These are phyloP conservation scores for Dioszegia aurantiaca DNA, from an alignment of 768 basidiomycete species.

Conservation along the genomic window DNA sequence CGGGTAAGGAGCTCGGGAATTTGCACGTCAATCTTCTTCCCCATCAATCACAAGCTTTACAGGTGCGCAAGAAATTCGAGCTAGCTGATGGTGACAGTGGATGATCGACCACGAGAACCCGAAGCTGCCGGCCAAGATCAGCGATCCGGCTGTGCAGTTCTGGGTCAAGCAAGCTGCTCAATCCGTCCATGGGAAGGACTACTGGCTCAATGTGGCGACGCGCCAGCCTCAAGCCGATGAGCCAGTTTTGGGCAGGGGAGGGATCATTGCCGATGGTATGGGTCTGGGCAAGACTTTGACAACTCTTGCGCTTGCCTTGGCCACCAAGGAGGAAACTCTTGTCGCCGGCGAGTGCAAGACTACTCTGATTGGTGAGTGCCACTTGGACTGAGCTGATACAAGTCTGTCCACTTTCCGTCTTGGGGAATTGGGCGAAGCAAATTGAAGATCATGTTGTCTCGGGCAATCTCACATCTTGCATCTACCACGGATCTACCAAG, in stretches of 20 bases:
- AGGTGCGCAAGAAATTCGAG: conserved; percentile 18
- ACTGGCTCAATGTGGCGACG: conserved; percentile 79
- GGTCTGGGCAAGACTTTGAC: conserved; percentile 81
- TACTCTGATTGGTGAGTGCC: conserved; percentile 72
- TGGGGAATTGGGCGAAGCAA: conserved; percentile 50
- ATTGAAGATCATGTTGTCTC: conserved; percentile 35
- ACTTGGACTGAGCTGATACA: not conserved
- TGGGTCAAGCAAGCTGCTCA: conserved; percentile 61
- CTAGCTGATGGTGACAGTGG: conserved; percentile 59
- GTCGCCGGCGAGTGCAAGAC: conserved; percentile 59
- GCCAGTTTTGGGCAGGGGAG: conserved; percentile 76
- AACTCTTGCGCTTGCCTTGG: conserved; percentile 74
- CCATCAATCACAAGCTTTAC: conserved; percentile 61
- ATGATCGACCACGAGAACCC: conserved; percentile 79
- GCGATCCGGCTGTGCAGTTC: conserved; percentile 78
- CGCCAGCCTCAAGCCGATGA: conserved; percentile 64
- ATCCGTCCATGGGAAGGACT: conserved; percentile 37
- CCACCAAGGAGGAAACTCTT: conserved; percentile 67
- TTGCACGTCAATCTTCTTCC: conserved; percentile 71
- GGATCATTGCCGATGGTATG: conserved; percentile 87
- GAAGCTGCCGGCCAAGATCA: conserved; percentile 63
- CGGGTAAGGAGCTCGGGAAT: conserved; percentile 65
- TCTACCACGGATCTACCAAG: conserved; percentile 36
- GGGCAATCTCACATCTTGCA: conserved; percentile 32
- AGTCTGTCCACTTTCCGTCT: conserved; percentile 44